phyloP scores from a whole-genome alignment of 164 flowering plant species.

The Cinnamomum micranthum region DNA sequence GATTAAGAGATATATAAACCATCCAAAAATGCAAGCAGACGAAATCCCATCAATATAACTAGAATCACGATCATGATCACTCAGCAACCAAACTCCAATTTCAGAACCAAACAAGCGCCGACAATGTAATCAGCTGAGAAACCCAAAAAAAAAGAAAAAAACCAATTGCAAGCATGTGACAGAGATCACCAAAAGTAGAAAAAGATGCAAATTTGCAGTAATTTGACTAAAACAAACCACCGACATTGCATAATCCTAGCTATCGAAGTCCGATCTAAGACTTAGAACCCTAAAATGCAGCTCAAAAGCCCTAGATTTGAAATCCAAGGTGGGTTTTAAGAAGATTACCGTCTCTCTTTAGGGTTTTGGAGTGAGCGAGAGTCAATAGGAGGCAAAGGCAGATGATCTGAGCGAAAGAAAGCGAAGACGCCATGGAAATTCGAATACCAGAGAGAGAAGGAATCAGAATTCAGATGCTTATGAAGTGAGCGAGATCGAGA shows the following conservation, averaged over 20 bases:
- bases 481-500: too few species aligned
- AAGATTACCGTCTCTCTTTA: slow-evolving; percentile 68
- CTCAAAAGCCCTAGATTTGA: not conserved
- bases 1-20: too few species aligned
- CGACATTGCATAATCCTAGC: not conserved
- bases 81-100: not conserved
- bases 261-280: not conserved
- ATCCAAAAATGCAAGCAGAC: too few species aligned
- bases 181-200: not conserved
- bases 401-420: slow-evolving; percentile 18
- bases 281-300: not conserved
- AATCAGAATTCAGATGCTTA: too few species aligned
- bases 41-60: too few species aligned
- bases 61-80: not conserved
- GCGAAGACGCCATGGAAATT: not conserved
- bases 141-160: too few species aligned
- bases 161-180: not conserved
- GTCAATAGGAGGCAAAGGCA: slow-evolving; percentile 25
- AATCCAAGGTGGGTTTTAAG: not conserved
- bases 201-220: not conserved
- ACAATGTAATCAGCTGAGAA: not conserved
- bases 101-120: not conserved
- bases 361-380: slow-evolving; percentile 55
- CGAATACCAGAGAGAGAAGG: not conserved
- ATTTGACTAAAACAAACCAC: not conserved